Evolutionary conservation across 2,329 filamentous ascomycete genomes (phyloP).

Genomic region (Dothideomycetes sp.): DNA sequence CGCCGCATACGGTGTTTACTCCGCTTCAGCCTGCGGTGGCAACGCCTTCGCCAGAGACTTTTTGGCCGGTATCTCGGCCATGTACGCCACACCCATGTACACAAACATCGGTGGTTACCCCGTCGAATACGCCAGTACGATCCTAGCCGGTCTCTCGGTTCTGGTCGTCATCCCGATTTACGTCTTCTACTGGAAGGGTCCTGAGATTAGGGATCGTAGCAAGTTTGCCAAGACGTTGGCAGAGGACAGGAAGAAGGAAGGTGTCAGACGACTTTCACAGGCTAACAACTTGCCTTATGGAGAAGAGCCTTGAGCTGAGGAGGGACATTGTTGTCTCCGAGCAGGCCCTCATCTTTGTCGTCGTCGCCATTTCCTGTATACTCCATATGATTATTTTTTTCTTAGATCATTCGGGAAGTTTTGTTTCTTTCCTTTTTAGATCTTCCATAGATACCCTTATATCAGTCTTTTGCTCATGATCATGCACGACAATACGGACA

Average conservation of each 20-base stretch:
- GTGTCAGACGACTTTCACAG: conserved; percentile 13
- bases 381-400: too few species aligned
- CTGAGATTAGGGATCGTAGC: conserved; percentile 38
- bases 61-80: conserved; percentile 60
- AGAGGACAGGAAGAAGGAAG: conserved; percentile 23
- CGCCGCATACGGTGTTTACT: conserved; percentile 62
- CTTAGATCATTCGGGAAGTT: too few species aligned
- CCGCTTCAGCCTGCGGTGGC: conserved; percentile 65
- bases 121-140: conserved; percentile 42
- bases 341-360: too few species aligned
- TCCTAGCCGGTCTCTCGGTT: conserved; percentile 43
- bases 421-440: too few species aligned
- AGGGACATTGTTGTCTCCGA: too few species aligned
- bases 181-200: conserved; percentile 46
- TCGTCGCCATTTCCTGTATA: too few species aligned
- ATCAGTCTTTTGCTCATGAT: too few species aligned
- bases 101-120: conserved; percentile 21
- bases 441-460: too few species aligned
- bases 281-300: conserved; percentile 12
- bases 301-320: too few species aligned
- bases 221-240: conserved; percentile 40
- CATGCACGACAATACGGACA: too few species aligned
- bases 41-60: conserved; percentile 68
- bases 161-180: conserved; percentile 47
- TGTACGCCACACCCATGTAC: conserved; percentile 52